A percentile compares a stretch with the other conserved stretches of the same genome.
Evolutionary conservation across 495 filamentous ascomycete species (phyloP).

Genomic region (Talaromyces thailandensis): DNA sequence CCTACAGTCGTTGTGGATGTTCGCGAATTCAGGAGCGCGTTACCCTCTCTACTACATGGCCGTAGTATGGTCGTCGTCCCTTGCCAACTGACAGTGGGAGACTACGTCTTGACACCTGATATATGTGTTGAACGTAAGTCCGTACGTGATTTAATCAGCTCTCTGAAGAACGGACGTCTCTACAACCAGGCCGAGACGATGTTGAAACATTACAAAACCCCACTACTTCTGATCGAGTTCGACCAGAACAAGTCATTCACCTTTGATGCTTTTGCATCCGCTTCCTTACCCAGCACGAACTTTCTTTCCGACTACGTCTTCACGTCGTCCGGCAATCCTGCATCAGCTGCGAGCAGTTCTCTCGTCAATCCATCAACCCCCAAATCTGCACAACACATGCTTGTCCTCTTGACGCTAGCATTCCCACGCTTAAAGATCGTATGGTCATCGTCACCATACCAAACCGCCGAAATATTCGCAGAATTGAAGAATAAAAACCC

Average conservation of each 20-base stretch:
- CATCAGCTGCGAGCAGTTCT: constrained; percentile 38
- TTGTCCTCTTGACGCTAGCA: constrained; percentile 86
- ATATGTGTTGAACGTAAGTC: constrained; percentile 95
- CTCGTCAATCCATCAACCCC: constrained; percentile 36
- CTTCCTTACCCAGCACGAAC: constrained; percentile 23
- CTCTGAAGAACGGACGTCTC: constrained; percentile 82
- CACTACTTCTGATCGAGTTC: constrained; percentile 94
- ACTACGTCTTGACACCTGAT: constrained; percentile 84
- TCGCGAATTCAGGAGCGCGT: constrained; percentile 86
- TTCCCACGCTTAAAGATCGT: constrained; percentile 86
- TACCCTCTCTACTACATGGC: constrained; percentile 86
- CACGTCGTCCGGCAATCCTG: constrained; percentile 48
- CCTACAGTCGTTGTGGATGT: constrained; percentile 92
- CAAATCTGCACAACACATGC: constrained; percentile 79
- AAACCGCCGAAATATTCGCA: constrained; percentile 95
- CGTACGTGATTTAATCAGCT: constrained; percentile 80
- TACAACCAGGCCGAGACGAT: constrained; percentile 92
- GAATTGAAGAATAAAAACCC: constrained; percentile 79
- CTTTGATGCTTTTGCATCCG: constrained; percentile 74
- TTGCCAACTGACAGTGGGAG: constrained; percentile 91
- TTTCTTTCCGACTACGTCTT: constrained; percentile 53
- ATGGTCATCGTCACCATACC: constrained; percentile 88
- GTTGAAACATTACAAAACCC: constrained; percentile 82
- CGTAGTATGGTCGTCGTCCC: constrained; percentile 78
- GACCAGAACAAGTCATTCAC: constrained; percentile 96